A percentile compares a stretch with the other conserved stretches of the same genome.
phyloP scores from a whole-genome alignment of 768 basidiomycete species.

The Collybia sp. region DNA sequence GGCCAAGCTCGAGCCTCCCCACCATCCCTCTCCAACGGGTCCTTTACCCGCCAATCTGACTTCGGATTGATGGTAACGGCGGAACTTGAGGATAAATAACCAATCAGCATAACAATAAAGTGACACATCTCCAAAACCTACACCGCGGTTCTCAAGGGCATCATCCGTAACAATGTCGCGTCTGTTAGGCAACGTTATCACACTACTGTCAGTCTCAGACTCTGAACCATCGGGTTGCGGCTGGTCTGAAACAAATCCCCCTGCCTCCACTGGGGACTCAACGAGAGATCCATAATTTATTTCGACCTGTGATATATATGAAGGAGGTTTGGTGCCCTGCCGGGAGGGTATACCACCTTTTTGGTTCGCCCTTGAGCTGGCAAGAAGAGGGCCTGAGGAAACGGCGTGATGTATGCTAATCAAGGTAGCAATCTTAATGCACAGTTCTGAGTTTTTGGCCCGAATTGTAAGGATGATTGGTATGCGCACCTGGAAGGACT shows the following conservation, averaged over 20 bases:
- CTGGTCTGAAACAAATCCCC: too few species aligned
- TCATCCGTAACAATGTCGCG: constrained; percentile 12
- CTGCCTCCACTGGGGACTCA: constrained; percentile 4
- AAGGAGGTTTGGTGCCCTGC: too few species aligned
- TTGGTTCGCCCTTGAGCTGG: too few species aligned
- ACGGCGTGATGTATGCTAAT: constrained; percentile 42
- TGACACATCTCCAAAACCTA: constrained; percentile 11
- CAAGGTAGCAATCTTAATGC: constrained; percentile 35
- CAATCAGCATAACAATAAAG: background rate
- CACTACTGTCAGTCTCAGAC: too few species aligned
- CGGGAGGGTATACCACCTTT: too few species aligned
- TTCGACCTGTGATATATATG: background rate
- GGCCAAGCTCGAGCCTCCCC: constrained; percentile 36
- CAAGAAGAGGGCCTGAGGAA: background rate
- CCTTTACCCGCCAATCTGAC: constrained; percentile 31
- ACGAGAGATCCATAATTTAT: background rate
- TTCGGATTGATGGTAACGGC: constrained; percentile 46
- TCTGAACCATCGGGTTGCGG: too few species aligned
- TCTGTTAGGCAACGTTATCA: background rate
- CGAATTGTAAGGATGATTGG: background rate
- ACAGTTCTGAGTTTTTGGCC: background rate
- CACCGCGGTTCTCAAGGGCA: constrained; percentile 27
- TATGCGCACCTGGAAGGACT: constrained; percentile 37
- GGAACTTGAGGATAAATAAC: constrained; percentile 28
- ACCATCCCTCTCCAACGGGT: constrained; percentile 40